A percentile compares a stretch with the other conserved stretches of the same genome.
These are phyloP conservation scores for Entomophthora muscae DNA, from an alignment of 371 early-diverging fungal genomes.

Conservation along the genomic window DNA sequence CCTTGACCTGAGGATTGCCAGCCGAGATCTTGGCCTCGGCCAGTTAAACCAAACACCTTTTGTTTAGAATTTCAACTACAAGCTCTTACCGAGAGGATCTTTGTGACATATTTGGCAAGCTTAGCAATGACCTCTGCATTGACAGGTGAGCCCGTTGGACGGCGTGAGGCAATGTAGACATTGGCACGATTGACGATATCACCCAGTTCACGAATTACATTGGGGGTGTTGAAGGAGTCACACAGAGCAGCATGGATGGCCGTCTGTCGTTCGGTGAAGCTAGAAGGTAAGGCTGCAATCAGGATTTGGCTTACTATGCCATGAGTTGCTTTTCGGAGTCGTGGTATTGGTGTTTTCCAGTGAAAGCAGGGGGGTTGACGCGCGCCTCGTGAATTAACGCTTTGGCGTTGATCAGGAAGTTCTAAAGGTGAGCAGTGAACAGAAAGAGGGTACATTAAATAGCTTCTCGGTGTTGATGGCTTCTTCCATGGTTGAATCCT, in stretches of 20 bases:
- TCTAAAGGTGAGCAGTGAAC: constrained; percentile 20
- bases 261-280: constrained; percentile 26
- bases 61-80: constrained; percentile 8
- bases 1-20: constrained; percentile 20
- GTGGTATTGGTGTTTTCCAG: constrained; percentile 49
- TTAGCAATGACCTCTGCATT: constrained; percentile 48
- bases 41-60: constrained; percentile 47
- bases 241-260: constrained; percentile 74
- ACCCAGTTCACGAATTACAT: constrained; percentile 60
- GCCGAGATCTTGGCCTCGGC: constrained; percentile 33
- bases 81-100: constrained; percentile 32
- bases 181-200: constrained; percentile 67
- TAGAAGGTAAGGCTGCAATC: neutral
- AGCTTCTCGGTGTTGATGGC: constrained; percentile 65
- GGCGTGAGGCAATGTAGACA: constrained; percentile 41
- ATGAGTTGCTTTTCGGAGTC: constrained; percentile 43
- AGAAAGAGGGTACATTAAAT: constrained; percentile 29
- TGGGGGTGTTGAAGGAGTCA: constrained; percentile 89
- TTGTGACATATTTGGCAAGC: constrained; percentile 63
- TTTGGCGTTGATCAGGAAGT: constrained; percentile 69
- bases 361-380: constrained; percentile 22
- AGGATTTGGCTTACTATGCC: constrained; percentile 16
- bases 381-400: constrained; percentile 48
- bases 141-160: constrained; percentile 23
- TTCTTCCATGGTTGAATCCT: constrained; percentile 62